phyloP scores from a whole-genome alignment of 768 basidiomycete genomes.

The Leucosporidium yakuticum region DNA sequence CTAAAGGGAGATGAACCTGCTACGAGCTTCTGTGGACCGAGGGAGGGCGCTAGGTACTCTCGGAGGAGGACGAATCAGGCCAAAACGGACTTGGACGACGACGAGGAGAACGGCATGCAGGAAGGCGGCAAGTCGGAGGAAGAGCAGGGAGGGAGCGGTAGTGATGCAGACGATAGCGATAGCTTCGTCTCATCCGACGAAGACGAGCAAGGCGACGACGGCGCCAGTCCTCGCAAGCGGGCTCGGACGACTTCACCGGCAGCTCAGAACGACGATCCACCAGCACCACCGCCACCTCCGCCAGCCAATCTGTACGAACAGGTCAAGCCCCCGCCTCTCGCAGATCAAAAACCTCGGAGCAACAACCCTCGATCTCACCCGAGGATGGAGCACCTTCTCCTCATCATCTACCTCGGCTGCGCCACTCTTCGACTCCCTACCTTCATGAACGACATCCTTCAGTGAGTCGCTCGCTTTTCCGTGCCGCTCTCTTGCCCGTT shows the following conservation, averaged over 20 bases:
- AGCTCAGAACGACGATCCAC: conserved; percentile 13
- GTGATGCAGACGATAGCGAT: background rate
- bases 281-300: too few species aligned
- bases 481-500: too few species aligned
- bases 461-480: too few species aligned
- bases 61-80: conserved; percentile 6
- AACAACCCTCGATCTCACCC: conserved; percentile 9
- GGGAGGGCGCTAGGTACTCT: conserved; percentile 16
- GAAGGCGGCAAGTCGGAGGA: background rate
- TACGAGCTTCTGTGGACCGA: conserved; percentile 24
- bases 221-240: too few species aligned
- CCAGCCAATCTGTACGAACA: background rate
- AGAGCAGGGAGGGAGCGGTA: background rate
- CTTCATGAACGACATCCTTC: conserved; percentile 26
- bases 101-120: background rate
- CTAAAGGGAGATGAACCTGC: conserved; percentile 16
- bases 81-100: background rate
- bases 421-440: conserved; percentile 19
- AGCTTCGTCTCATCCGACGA: background rate
- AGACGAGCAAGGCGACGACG: background rate
- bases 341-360: background rate
- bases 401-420: conserved; percentile 27
- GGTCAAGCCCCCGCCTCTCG: background rate
- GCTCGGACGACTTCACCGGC: background rate
- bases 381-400: conserved; percentile 21